These are phyloP conservation scores for Glaciozyma antarctica DNA, from an alignment of 768 basidiomycete genomes.

Conservation along the genomic window DNA sequence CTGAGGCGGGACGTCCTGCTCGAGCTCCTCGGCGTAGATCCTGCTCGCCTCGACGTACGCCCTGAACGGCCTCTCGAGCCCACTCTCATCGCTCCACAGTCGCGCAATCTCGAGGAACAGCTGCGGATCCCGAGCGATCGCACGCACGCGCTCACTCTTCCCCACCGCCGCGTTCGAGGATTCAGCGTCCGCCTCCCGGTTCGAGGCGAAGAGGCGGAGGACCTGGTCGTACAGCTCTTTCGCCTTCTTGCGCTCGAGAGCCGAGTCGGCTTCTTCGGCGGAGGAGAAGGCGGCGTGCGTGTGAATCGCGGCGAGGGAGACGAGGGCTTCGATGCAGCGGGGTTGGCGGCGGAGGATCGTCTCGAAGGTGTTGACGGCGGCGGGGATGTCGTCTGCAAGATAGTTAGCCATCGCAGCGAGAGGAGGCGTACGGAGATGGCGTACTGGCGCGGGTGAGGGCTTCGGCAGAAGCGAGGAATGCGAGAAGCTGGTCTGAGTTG, in stretches of 20 bases:
- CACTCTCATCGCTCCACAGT: conserved; percentile 71
- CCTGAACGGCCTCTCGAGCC: conserved; percentile 57
- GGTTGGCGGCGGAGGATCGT: conserved; percentile 54
- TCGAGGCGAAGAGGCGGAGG: conserved; percentile 51
- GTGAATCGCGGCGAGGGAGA: conserved; percentile 82
- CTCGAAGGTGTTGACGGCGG: conserved; percentile 76
- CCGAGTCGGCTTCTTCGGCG: conserved; percentile 63
- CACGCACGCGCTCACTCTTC: conserved; percentile 27
- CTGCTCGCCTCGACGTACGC: conserved; percentile 59
- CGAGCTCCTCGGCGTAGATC: conserved; percentile 33
- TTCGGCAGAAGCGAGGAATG: conserved; percentile 53
- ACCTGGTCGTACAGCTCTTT: conserved; percentile 74
- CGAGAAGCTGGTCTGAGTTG: conserved; percentile 55
- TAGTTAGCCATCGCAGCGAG: not conserved
- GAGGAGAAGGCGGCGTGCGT: conserved; percentile 55
- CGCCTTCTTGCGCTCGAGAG: conserved; percentile 61
- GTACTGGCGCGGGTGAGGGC: not conserved
- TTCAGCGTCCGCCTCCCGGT: not conserved
- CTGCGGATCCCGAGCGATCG: conserved; percentile 53
- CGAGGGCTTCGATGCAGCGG: conserved; percentile 65
- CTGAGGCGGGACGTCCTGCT: conserved; percentile 24
- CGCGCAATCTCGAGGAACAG: conserved; percentile 85
- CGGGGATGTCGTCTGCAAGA: conserved; percentile 65
- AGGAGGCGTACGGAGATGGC: not conserved
- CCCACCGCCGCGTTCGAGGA: not conserved